Evolutionary conservation across 2,329 filamentous ascomycete species (phyloP), one percentile per base, ranked within the genome.

Genomic region (Fusarium sp.): DNA sequence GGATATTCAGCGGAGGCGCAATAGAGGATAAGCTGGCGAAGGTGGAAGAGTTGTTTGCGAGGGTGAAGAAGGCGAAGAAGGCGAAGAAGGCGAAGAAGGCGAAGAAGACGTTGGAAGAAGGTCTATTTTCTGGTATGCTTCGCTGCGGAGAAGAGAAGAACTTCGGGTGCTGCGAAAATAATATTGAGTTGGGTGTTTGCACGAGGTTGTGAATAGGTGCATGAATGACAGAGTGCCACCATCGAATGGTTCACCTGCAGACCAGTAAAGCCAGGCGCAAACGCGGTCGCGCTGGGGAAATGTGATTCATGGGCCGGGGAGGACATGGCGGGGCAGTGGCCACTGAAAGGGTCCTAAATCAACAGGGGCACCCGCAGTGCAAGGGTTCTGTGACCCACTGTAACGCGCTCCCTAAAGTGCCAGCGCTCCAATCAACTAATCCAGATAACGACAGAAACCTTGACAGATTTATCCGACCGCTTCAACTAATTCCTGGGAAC

Each of bases 331-430:
- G 66, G 66, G 65, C 66, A 69, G 35, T 40, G 28, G 24, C 53
- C 61, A 58, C 55, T 67, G 32, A 66, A 35, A 56, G 40, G 30
- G 43, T 53, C 22, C 41, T 22, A 53, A 60, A 52, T 6, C 15
- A 17, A 53, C 65, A 56, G 60, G 56, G 62, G 46, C 13, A 22
- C 19, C 22, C 28, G 14, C 10, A 26, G 13, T 45, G 26, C 26
- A 32, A 20, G 46, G 33, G 55, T 17, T 24, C 13, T 7, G 6
- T 4, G 50, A 11, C 7, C 66, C 66, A 59, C 22, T 33, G 7
- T 45, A 53, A 67, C 62, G 52, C 66, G 66, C 26, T 40, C 20
- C n/a, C 39, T 69, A 63, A 70, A 67, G 66, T 68, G 50, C 41
- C 43, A 26, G n/a, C 26, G 33, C 62, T 49, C 66, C 66, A 68